Conservation (phyloP, 2,329 filamentous ascomycete species). For the Ceratocystiopsis sp. region DNA sequence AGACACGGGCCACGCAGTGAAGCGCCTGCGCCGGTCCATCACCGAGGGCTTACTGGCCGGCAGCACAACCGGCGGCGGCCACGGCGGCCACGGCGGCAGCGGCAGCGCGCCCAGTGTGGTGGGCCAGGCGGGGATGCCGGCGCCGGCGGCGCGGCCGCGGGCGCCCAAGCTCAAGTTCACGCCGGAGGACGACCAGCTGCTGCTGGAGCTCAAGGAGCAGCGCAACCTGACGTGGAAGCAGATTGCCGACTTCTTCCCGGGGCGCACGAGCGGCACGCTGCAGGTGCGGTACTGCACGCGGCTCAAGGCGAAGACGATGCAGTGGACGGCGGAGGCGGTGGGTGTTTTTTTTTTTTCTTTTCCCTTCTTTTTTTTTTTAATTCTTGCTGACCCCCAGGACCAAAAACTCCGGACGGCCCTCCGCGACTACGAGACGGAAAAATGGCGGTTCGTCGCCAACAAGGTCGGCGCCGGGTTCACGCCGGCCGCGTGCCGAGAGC, state of each 20-base stretch:
- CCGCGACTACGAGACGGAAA: conserved; percentile 77
- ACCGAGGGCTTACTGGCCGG: conserved; percentile 27
- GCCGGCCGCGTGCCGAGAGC: conserved; percentile 70
- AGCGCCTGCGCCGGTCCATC: conserved; percentile 38
- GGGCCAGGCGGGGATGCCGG: conserved; percentile 73
- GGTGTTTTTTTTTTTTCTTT: conserved; percentile 16
- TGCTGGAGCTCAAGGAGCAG: conserved; percentile 85
- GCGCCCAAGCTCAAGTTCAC: conserved; percentile 91
- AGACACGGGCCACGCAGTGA: conserved; percentile 49
- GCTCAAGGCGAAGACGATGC: conserved; percentile 79
- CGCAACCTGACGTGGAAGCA: conserved; percentile 95
- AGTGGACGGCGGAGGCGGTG: conserved; percentile 91
- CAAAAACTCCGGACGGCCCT: conserved; percentile 60
- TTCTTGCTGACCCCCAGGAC: conserved; percentile 34
- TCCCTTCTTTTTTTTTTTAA: conserved; percentile 7
- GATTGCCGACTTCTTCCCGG: conserved; percentile 91
- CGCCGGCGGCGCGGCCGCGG: conserved; percentile 61
- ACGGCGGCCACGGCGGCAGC: conserved; percentile 22
- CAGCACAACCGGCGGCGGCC: conserved; percentile 27
- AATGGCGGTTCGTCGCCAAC: conserved; percentile 80
- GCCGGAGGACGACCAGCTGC: conserved; percentile 71
- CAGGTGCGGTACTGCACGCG: conserved; percentile 94
- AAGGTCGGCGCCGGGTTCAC: conserved; percentile 87
- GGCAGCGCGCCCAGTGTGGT: conserved; percentile 67
- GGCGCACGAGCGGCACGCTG: conserved; percentile 72